Base-by-base conservation (phyloP, 129 eudicot species). In the Escallonia rubra region DNA sequence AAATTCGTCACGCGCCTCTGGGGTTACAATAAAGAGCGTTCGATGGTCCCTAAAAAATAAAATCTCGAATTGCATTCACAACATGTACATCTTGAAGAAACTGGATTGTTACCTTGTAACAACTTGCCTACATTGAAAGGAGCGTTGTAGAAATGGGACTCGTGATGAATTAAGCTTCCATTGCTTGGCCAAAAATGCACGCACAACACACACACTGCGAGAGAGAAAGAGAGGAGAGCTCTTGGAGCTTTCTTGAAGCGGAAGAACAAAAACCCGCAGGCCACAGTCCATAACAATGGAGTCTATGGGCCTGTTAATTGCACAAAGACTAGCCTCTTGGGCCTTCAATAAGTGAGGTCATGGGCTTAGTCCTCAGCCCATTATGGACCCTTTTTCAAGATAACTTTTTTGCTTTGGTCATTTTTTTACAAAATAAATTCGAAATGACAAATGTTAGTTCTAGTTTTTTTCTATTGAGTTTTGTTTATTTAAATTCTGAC, bases 1-100 rank as follows among this genome's bases (percentile, higher is more conserved):
- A 77, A 92, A 92, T 43, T 87, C 87, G 56, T 92, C 98, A 2
- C 98, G 85, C 41, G 96, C 98, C 98, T 90, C 41, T 12, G 51
- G 60, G 66, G 41, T 65, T 59, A 51, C 8, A 7, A 58, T 41
- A 8, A 10, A 23, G 41, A 61, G 4, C 42, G 61, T 41, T 65
- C 51, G 16, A 16, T n/a, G 64, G 41, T 56, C 40, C 45, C 23
- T n/a, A 52, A 4, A 58, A 34, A 59, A 38, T 58, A 41, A 43
- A 3, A 39, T 41, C 39, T 7, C 7, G 47, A n/a, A 23, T 64
- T 66, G 8, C 45, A 50, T 44, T 49, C 50, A 43, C 2, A 5
- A 7, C 45, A 47, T 16, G 34, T n/a, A 8, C 8, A 7, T n/a
- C n/a, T n/a, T n/a, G 43, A n/a, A 6, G 41, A 49, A 57, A 13